Base-by-base conservation (phyloP, 225 moss, liverwort and hornwort species). In the Pseudisothecium myosuroides region DNA sequence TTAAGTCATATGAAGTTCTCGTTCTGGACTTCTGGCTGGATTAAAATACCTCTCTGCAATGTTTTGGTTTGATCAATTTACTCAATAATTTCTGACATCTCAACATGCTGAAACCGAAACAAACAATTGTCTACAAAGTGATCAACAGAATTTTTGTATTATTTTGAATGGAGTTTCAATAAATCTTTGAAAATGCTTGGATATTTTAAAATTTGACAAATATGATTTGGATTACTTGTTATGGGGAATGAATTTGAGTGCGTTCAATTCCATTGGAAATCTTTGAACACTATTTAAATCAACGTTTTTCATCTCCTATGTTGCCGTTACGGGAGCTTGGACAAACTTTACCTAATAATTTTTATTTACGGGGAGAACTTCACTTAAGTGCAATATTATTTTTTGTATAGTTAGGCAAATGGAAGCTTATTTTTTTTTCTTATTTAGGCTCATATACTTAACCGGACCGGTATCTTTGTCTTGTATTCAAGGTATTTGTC, bases 311-410 rank as follows among this genome's bases (percentile, higher is more conserved):
- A n/a, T n/a, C 8, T 0, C 0, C 2, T 11, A 12, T 1, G n/a
- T n/a, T n/a, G n/a, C n/a, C 0, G 0, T 31, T 11, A 11, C 1
- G 0, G 18, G 2, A 49, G 7, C 12, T 10, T 49, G 2, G 31
- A 11, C 7, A 49, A 49, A 49, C 4, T 19, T 32, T 11, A 32
- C 5, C 5, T 12, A 22, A 52, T 76, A 13, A 34, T 50, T 77
- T 36, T 9, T 36, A 15, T 14, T 22, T 77, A 37, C 2, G 0
- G 1, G 1, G 6, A 23, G 15, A 36, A 14, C 6, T 15, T 54
- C 36, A 77, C 0, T 36, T 17, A 23, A 15, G 6, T 0, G 10
- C 4, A 37, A 37, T 54, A 24, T 36, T 22, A 9, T 52, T 5
- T 28, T 36, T 54, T 36, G 0, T 36, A 54, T 23, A 4, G 5